These are phyloP conservation scores for Spathaspora hagerdaliae DNA, from an alignment of 805 yeast genomes.

Conservation along the genomic window DNA sequence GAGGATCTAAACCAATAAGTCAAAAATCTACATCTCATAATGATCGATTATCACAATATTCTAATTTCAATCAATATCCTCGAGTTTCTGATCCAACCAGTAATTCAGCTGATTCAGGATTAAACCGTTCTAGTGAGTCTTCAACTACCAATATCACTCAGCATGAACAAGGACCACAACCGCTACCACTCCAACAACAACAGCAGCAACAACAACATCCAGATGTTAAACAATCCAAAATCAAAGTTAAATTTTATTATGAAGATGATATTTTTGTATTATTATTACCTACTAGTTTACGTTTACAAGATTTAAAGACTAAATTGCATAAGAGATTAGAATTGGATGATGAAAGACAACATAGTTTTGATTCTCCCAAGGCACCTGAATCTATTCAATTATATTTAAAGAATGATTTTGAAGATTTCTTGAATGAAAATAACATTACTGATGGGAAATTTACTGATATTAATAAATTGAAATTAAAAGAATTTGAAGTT, in stretches of 20 bases:
- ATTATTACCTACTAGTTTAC: constrained; percentile 45
- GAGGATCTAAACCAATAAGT: constrained; percentile 34
- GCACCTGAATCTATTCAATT: constrained; percentile 22
- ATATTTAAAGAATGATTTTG: constrained; percentile 39
- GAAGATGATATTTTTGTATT: constrained; percentile 81
- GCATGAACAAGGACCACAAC: constrained; percentile 16
- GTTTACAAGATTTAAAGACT: constrained; percentile 45
- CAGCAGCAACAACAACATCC: constrained; percentile 13
- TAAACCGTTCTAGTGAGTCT: constrained; percentile 11
- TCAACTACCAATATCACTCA: constrained; percentile 15
- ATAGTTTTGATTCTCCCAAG: constrained; percentile 8
- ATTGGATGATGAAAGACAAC: constrained; percentile 28
- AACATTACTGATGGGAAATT: constrained; percentile 25
- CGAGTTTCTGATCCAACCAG: constrained; percentile 6
- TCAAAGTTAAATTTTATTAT: constrained; percentile 71
- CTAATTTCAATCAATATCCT: constrained; percentile 22
- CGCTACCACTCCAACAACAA: constrained; percentile 10
- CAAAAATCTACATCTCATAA: constrained; percentile 44
- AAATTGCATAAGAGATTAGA: constrained; percentile 48
- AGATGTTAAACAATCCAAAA: constrained; percentile 24
- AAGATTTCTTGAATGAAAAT: constrained; percentile 32
- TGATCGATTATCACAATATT: constrained; percentile 51
- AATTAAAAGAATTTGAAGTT: constrained; percentile 32
- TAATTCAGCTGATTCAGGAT: constrained; percentile 17
- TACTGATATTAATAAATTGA: constrained; percentile 19